Evolutionary conservation across 371 early-diverging fungal species (phyloP).

Genomic region (Nosema muscidifuracis): DNA sequence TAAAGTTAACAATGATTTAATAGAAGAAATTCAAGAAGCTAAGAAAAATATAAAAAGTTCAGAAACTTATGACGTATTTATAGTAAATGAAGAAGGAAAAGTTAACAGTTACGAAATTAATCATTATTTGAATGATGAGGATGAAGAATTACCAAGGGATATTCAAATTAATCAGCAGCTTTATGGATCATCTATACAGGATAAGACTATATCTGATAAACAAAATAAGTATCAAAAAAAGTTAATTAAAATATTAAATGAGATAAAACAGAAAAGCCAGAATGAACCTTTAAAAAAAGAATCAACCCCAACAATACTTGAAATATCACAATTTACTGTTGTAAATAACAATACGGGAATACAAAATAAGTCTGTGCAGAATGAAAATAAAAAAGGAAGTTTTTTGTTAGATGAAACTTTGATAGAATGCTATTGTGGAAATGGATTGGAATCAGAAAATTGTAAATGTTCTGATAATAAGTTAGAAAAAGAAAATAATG

Average conservation of each 20-base stretch:
- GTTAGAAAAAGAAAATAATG: neutral
- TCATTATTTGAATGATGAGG: constrained; percentile 3
- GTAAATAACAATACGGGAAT: neutral
- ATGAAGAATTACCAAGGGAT: neutral
- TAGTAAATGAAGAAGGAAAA: constrained; percentile 33
- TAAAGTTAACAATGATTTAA: neutral
- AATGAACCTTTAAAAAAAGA: neutral
- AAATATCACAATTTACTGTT: neutral
- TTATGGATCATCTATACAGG: no score
- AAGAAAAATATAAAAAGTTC: neutral
- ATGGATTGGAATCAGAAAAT: neutral
- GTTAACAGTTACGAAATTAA: constrained; percentile 29
- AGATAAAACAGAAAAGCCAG: neutral
- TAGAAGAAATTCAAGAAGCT: neutral
- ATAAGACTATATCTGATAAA: neutral
- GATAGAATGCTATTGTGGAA: constrained; percentile 1
- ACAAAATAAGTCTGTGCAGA: no score
- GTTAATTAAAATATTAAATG: neutral
- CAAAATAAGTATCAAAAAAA: neutral
- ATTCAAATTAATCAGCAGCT: neutral
- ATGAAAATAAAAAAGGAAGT: no score
- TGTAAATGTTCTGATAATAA: neutral
- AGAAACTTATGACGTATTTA: constrained; percentile 32
- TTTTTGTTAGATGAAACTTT: no score
- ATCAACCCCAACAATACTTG: neutral